Conservation (phyloP, 768 basidiomycete species). For the Cystobasidium ongulense region DNA sequence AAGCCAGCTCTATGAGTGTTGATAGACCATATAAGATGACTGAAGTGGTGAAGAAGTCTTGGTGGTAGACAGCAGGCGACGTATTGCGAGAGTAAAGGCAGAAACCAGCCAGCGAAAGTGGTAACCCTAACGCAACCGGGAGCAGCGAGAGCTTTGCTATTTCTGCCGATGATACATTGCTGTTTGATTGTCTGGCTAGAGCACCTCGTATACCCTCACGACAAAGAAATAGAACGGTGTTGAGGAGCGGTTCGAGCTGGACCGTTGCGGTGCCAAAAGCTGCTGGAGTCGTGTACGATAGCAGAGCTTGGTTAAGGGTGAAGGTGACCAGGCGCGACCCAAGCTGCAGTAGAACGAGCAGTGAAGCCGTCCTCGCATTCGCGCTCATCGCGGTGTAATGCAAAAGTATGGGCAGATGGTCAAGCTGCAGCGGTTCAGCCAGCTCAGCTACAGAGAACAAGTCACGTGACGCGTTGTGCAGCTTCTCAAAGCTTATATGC, state of each 20-base stretch:
- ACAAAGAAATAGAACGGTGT: slow-evolving; percentile 81
- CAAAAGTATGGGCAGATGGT: too few relatives aligned
- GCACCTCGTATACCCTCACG: slow-evolving; percentile 88
- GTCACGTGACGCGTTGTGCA: not conserved
- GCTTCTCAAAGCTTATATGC: too few relatives aligned
- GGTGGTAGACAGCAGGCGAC: slow-evolving; percentile 43
- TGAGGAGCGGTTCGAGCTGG: slow-evolving; percentile 83
- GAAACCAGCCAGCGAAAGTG: slow-evolving; percentile 53
- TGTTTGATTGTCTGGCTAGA: slow-evolving; percentile 49
- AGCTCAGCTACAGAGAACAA: too few relatives aligned
- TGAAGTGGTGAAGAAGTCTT: slow-evolving; percentile 59
- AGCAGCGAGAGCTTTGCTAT: slow-evolving; percentile 10
- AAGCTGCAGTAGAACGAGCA: slow-evolving; percentile 75
- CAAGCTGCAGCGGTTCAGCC: not conserved
- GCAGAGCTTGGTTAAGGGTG: slow-evolving; percentile 72
- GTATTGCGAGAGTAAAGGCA: slow-evolving; percentile 46
- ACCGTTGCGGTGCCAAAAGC: slow-evolving; percentile 83
- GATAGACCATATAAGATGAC: slow-evolving; percentile 64
- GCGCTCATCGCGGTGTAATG: not conserved
- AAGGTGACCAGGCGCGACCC: slow-evolving; percentile 79
- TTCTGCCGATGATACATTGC: not conserved
- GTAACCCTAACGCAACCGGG: slow-evolving; percentile 54
- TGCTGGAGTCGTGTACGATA: slow-evolving; percentile 72
- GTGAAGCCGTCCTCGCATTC: slow-evolving; percentile 44
- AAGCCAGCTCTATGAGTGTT: slow-evolving; percentile 65